Evolutionary conservation across 1,139 yeast genomes (phyloP), one percentile per base, ranked within the genome.

Genomic region (Hansenula lynferdii): DNA sequence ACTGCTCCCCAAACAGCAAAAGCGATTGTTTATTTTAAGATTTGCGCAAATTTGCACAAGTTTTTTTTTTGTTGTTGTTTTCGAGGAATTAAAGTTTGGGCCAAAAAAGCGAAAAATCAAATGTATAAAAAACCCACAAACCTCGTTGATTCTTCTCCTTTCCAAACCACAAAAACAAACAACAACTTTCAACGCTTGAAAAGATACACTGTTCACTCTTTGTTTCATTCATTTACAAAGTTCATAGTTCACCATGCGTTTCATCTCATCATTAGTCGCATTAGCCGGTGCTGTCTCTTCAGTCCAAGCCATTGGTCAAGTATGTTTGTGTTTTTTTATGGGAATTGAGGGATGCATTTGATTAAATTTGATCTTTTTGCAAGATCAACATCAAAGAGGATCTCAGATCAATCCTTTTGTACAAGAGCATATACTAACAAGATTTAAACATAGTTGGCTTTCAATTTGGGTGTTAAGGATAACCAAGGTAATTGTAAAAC

Each of bases 381-480:
- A n/a, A n/a, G n/a, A n/a, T n/a, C n/a, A n/a, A n/a, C n/a, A n/a
- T n/a, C n/a, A n/a, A n/a, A n/a, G n/a, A n/a, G n/a, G n/a, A n/a
- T n/a, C n/a, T n/a, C n/a, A n/a, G n/a, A n/a, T n/a, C n/a, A n/a
- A n/a, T n/a, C n/a, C n/a, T n/a, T n/a, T n/a, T n/a, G n/a, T n/a
- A n/a, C n/a, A n/a, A n/a, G n/a, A n/a, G n/a, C n/a, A n/a, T n/a
- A 47, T 37, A 45, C 57, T 42, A 66, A 65, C 42, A 40, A 56
- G n/a, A 63, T 47, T 60, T 18, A 12, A 10, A 16, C 5, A 10
- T 35, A 62, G 39, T 53, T 72, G 36, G 92, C 85, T 48, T 83
- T 86, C 72, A 82, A 85, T 74, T 68, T 85, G 48, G 96, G 96
- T 65, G 94, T 82, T 51, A 67, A 83, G 62, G 61, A 67, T 49